Percentiles rank a stretch among this genome's conserved stretches.
phyloP scores from a whole-genome alignment of 495 filamentous ascomycete species.

The Cudoniella acicularis region DNA sequence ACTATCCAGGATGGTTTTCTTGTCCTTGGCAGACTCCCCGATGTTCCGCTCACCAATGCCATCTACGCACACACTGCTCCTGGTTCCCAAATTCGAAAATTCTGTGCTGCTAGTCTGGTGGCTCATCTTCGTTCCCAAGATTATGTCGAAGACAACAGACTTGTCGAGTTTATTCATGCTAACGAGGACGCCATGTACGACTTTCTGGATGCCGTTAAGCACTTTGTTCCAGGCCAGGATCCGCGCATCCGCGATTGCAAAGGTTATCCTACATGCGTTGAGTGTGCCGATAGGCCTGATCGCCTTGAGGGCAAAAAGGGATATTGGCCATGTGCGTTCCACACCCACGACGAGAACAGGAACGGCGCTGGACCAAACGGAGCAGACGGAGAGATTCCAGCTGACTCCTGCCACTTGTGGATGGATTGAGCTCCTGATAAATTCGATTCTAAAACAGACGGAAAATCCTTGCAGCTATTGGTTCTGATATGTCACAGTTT shows the following conservation, averaged over 20 bases:
- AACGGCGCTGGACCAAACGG: too few species aligned
- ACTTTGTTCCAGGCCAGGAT: background rate
- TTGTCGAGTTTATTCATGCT: background rate
- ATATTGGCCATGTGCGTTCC: background rate
- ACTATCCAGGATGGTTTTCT: conserved; percentile 15
- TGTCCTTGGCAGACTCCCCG: conserved; percentile 4
- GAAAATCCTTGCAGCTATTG: too few species aligned
- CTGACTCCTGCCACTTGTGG: background rate
- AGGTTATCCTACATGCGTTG: background rate
- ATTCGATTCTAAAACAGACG: too few species aligned
- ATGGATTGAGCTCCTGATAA: background rate
- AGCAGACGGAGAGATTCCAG: too few species aligned
- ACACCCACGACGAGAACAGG: background rate
- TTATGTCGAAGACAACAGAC: background rate
- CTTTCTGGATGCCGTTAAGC: background rate
- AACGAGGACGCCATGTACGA: background rate
- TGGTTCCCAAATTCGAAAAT: background rate
- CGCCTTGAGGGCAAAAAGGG: background rate
- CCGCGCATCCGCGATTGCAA: background rate
- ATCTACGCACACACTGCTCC: background rate
- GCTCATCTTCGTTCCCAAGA: background rate
- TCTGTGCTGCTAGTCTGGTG: background rate
- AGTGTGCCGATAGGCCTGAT: background rate
- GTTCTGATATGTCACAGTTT: too few species aligned
- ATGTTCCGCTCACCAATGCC: background rate